phyloP scores from a whole-genome alignment of 148 eudicot species.

The Agrostemma githago region DNA sequence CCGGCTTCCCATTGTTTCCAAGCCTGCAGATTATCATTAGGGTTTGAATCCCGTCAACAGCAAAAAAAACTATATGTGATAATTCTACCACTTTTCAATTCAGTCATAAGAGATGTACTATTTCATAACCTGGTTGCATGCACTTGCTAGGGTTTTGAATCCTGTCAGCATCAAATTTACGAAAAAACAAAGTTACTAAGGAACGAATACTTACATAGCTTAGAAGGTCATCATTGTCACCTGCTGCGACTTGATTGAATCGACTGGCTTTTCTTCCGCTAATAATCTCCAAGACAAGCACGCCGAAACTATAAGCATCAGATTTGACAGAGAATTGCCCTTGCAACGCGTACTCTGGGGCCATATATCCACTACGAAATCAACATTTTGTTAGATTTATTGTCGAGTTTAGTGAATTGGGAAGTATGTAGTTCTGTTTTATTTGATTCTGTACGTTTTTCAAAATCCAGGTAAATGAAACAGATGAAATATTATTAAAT shows the following conservation, averaged over 20 bases:
- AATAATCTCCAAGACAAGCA: conserved; percentile 31
- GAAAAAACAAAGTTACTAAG: not conserved
- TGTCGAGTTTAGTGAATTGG: no score
- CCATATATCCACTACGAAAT: conserved; percentile 35
- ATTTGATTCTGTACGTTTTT: no score
- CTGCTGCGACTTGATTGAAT: not conserved
- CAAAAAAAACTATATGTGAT: no score
- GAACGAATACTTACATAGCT: conserved; percentile 30
- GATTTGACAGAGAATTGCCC: conserved; percentile 25
- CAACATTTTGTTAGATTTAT: no score
- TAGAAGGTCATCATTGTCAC: conserved; percentile 18
- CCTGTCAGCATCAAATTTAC: no score
- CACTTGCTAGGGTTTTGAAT: no score
- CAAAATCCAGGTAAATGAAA: no score
- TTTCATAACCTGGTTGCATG: no score
- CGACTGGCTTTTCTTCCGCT: conserved; percentile 24
- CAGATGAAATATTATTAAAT: not conserved
- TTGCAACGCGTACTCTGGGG: conserved; percentile 24
- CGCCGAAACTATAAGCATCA: conserved; percentile 26
- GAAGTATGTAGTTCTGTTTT: no score
- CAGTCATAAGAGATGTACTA: no score
- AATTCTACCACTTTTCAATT: no score
- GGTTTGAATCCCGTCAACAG: no score
- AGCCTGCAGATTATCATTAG: conserved; percentile 5
- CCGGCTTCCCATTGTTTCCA: conserved; percentile 24